Evolutionary conservation across 1,139 yeast genomes (phyloP).

Genomic region (Candida smagusa): DNA sequence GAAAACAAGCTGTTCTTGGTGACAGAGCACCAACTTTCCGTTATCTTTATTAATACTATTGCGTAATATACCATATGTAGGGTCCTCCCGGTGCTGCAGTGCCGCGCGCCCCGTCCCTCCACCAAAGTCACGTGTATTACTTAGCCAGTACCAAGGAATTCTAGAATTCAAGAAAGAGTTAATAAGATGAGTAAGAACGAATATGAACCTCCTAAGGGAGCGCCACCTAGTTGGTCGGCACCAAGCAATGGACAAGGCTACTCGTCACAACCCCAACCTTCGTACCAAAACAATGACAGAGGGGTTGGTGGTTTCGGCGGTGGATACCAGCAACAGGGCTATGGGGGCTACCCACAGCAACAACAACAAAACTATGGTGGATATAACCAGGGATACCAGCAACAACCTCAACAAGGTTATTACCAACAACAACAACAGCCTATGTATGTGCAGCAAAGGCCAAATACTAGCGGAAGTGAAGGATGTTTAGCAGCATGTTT

Average conservation of each 20-base stretch:
- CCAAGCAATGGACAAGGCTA: constrained; percentile 37
- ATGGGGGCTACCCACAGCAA: constrained; percentile 20
- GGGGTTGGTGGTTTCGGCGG: constrained; percentile 25
- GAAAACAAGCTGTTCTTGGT: constrained; percentile 52
- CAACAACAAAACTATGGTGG: constrained; percentile 18
- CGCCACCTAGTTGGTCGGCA: constrained; percentile 46
- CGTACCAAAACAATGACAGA: constrained; percentile 9
- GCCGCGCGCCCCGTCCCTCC: neutral
- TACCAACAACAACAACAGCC: constrained; percentile 60
- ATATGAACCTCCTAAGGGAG: constrained; percentile 44
- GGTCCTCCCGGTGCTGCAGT: neutral
- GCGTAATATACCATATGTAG: neutral
- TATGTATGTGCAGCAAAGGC: constrained; percentile 57
- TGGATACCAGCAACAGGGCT: constrained; percentile 36
- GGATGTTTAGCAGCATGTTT: constrained; percentile 68
- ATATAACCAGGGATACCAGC: constrained; percentile 20
- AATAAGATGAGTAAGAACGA: constrained; percentile 11
- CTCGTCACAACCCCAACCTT: constrained; percentile 17
- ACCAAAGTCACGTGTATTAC: no score
- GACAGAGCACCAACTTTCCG: constrained; percentile 63
- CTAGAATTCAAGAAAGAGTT: neutral
- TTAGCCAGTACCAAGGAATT: neutral
- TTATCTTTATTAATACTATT: constrained; percentile 27
- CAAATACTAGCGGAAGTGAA: constrained; percentile 28
- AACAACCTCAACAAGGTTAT: constrained; percentile 20